Percentiles rank a stretch among this genome's conserved stretches.
phyloP scores from a whole-genome alignment of 306 rosid genomes.

The Prunus campanulata region DNA sequence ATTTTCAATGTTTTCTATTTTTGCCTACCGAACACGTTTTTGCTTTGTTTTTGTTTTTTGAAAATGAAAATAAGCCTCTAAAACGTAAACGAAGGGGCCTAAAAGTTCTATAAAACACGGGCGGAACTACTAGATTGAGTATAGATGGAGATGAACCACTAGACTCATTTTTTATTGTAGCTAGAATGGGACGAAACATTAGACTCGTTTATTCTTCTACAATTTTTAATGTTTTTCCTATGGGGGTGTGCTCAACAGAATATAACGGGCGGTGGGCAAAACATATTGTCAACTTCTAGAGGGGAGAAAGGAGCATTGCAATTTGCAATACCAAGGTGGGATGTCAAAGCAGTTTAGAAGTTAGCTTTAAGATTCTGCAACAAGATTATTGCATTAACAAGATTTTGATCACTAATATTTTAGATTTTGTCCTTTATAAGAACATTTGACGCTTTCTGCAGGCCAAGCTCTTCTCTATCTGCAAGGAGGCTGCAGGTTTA shows the following conservation, averaged over 20 bases:
- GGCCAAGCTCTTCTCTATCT: too few relatives aligned
- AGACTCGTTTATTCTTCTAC: background rate
- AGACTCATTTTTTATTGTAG: background rate
- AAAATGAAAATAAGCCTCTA: too few relatives aligned
- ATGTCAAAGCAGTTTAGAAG: background rate
- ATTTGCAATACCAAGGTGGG: background rate
- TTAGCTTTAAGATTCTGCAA: background rate
- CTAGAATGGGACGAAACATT: background rate
- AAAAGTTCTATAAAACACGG: background rate
- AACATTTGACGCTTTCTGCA: too few relatives aligned
- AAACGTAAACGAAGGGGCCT: background rate
- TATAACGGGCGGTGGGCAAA: background rate
- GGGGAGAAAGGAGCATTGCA: background rate
- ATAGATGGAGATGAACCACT: background rate
- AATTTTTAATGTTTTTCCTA: background rate
- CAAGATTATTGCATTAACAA: too few relatives aligned
- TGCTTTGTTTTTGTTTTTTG: too few relatives aligned
- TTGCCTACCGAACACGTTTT: too few relatives aligned
- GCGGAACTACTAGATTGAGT: background rate
- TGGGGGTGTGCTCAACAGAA: background rate
- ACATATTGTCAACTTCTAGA: conserved; percentile 20
- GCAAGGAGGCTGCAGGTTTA: too few relatives aligned
- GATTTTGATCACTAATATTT: too few relatives aligned
- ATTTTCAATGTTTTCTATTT: too few relatives aligned
- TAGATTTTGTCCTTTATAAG: too few relatives aligned